These are phyloP conservation scores for Hebeloma cylindrosporum DNA, from an alignment of 768 basidiomycete species.

Conservation along the genomic window DNA sequence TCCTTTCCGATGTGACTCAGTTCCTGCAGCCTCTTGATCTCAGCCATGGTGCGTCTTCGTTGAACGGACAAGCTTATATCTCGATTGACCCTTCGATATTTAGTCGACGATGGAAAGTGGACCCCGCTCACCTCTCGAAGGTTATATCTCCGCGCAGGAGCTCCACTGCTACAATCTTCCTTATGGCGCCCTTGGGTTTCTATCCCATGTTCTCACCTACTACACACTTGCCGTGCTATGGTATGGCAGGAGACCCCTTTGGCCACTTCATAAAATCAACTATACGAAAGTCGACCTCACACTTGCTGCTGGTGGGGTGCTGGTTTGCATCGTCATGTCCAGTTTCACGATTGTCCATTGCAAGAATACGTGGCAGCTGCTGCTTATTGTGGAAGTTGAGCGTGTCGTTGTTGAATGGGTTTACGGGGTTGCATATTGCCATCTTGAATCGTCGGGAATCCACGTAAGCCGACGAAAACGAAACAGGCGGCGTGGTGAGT, in stretches of 20 bases:
- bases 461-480: conserved; percentile 16
- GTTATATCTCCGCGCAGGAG: conserved; percentile 20
- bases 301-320: conserved; percentile 21
- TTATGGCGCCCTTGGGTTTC: conserved; percentile 26
- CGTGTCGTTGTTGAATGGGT: conserved; percentile 26
- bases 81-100: too few relatives aligned
- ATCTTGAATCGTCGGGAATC: conserved; percentile 21
- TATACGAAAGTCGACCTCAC: conserved; percentile 23
- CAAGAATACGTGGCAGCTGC: conserved; percentile 27
- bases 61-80: too few relatives aligned
- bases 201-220: conserved; percentile 28
- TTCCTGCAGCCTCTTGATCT: too few relatives aligned
- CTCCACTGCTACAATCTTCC: conserved; percentile 27
- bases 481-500: conserved; percentile 25
- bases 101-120: too few relatives aligned
- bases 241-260: conserved; percentile 26
- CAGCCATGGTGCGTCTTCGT: too few relatives aligned
- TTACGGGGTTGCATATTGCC: conserved; percentile 24
- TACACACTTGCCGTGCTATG: conserved; percentile 26
- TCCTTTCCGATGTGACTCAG: too few relatives aligned
- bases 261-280: conserved; percentile 22
- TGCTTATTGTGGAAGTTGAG: conserved; percentile 29
- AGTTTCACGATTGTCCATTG: conserved; percentile 26
- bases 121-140: too few relatives aligned
- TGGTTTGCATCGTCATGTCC: conserved; percentile 24